These are phyloP conservation scores for Sphagnum magellanicum DNA, from an alignment of 228 moss, liverwort and hornwort genomes.

Conservation along the genomic window DNA sequence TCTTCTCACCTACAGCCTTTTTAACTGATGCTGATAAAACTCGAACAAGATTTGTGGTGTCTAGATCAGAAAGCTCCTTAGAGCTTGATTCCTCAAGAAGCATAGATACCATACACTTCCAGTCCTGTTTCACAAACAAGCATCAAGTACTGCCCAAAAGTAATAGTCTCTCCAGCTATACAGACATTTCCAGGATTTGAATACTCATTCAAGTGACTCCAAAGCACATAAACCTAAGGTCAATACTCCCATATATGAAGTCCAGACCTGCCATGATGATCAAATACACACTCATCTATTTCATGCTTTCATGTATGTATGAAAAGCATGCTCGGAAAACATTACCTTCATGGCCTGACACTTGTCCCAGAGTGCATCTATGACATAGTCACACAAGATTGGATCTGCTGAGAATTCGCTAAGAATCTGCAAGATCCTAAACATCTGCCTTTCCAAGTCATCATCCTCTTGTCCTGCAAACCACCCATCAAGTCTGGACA, in stretches of 20 bases:
- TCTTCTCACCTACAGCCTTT: constrained; percentile 91
- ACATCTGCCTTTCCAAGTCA: constrained; percentile 67
- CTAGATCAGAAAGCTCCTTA: constrained; percentile 83
- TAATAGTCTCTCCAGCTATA: too few species aligned
- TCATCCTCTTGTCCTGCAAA: constrained; percentile 58
- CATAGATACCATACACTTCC: constrained; percentile 91
- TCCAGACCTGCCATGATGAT: too few species aligned
- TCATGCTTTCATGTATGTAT: too few species aligned
- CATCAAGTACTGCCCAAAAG: not conserved
- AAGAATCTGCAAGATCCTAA: constrained; percentile 79
- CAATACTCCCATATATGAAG: too few species aligned
- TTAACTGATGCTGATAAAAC: constrained; percentile 90
- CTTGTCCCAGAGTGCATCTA: constrained; percentile 98
- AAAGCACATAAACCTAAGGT: too few species aligned
- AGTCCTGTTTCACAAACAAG: constrained; percentile 41
- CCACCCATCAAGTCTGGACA: not conserved
- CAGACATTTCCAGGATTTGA: too few species aligned
- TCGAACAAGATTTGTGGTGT: constrained; percentile 86
- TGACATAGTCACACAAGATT: constrained; percentile 90
- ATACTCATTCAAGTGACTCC: too few species aligned
- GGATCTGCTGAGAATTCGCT: constrained; percentile 86
- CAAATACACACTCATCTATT: too few species aligned
- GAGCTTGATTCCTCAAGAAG: constrained; percentile 73
- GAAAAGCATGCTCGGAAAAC: not conserved
- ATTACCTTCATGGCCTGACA: constrained; percentile 93